Percentiles rank a stretch among this genome's conserved stretches.
These are phyloP conservation scores for Glaciozyma antarctica DNA, from an alignment of 768 basidiomycete genomes.

Conservation along the genomic window DNA sequence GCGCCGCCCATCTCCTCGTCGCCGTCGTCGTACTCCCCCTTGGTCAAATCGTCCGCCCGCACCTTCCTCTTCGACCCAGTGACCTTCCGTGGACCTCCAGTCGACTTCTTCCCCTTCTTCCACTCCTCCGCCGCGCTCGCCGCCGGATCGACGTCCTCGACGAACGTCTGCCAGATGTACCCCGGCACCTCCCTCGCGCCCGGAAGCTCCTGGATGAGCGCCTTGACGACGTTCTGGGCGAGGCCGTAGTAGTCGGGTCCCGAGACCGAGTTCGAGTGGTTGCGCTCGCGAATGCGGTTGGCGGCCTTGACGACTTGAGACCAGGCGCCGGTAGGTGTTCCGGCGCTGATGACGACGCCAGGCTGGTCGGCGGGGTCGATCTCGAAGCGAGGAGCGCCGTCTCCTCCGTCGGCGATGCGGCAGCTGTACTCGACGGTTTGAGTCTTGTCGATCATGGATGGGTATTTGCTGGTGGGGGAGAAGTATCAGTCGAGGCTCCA, in stretches of 20 bases:
- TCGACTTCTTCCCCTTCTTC: neutral
- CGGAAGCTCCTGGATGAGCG: conserved; percentile 74
- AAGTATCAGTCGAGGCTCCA: neutral
- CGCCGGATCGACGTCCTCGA: conserved; percentile 49
- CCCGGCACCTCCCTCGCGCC: conserved; percentile 61
- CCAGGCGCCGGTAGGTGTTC: conserved; percentile 84
- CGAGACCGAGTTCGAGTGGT: conserved; percentile 77
- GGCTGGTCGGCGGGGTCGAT: conserved; percentile 65
- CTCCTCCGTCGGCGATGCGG: conserved; percentile 71
- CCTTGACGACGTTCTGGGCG: conserved; percentile 79
- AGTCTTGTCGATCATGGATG: conserved; percentile 61
- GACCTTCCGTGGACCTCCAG: conserved; percentile 3
- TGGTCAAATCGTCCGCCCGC: neutral
- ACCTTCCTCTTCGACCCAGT: neutral
- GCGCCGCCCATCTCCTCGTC: neutral
- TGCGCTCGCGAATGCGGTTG: conserved; percentile 66
- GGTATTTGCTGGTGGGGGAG: conserved; percentile 52
- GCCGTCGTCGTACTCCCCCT: neutral
- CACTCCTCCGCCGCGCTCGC: neutral
- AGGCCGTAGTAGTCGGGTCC: conserved; percentile 83
- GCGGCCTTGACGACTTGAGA: conserved; percentile 71
- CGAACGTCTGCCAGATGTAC: conserved; percentile 79
- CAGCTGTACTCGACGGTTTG: conserved; percentile 67
- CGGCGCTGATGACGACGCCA: conserved; percentile 64
- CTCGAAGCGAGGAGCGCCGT: conserved; percentile 64